Percentiles rank a stretch among this genome's conserved stretches.
These are phyloP conservation scores for Solanum okadae DNA, from an alignment of 257 asterid genomes.

Conservation along the genomic window DNA sequence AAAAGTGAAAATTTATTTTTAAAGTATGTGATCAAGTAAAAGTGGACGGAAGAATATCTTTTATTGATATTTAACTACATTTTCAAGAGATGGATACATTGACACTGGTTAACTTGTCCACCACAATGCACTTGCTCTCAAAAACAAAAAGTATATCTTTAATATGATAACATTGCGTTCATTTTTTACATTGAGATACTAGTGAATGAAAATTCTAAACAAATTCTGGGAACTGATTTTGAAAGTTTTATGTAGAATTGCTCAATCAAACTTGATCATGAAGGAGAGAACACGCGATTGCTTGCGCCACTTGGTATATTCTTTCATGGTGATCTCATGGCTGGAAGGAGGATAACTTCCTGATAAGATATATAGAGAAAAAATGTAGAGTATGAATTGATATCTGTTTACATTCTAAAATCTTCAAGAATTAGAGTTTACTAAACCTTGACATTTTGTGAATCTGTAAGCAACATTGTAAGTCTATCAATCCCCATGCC, in stretches of 20 bases:
- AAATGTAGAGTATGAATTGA: background rate
- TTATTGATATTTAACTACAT: no score
- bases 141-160: background rate
- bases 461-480: conserved; percentile 1
- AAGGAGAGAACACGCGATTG: background rate
- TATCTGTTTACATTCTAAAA: background rate
- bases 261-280: background rate
- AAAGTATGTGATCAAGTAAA: no score
- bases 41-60: no score
- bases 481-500: conserved; percentile 4
- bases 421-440: background rate
- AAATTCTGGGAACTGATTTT: background rate
- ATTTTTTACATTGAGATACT: background rate
- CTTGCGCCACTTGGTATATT: background rate
- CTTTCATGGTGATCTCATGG: background rate
- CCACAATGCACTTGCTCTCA: background rate
- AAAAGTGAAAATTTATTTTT: no score
- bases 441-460: background rate
- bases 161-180: background rate
- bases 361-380: background rate
- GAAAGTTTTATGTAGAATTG: background rate
- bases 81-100: background rate
- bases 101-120: background rate
- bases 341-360: background rate
- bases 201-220: background rate